Base-by-base conservation (phyloP, 306 rosid species). In the Malus domestica region DNA sequence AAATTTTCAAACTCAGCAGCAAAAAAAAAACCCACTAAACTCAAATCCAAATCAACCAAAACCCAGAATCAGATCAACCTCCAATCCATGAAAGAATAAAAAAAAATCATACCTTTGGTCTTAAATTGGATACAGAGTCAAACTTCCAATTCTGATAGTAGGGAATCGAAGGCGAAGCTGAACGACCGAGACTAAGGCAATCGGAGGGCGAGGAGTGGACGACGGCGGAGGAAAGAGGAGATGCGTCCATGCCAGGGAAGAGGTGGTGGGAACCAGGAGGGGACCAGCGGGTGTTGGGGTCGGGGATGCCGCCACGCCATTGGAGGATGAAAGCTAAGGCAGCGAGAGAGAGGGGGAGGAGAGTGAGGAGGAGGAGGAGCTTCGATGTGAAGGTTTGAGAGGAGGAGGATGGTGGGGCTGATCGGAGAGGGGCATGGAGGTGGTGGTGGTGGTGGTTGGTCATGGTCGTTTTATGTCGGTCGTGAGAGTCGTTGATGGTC, bases 231-330 rank as follows among this genome's bases (percentile, higher is more conserved):
- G 97, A 87, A 75, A 92, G 89, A 4, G 92, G 88, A 20, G 97
- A 92, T 57, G 97, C 25, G 11, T 92, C 99, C 97, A 89, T 92
- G 59, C 99, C 97, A 22, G 99, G 99, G 78, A 95, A 92, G 65
- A 78, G 75, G 74, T 82, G 85, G 66, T 82, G 87, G 59, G 99
- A 86, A 5, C 97, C 96, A 4, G 90, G 91, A 9, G 99, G 96
- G 38, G 92, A 79, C 82, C 91, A 85, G 10, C 89, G 93, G 35
- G 91, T 85, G 63, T 83, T 68, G 16, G 99, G 99, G 83, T 95
- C 97, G 74, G 88, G 80, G 77, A 92, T 62, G 30, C 97, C 97
- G 27, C 99, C 99, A 1, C 99, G 99, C 99, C 99, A 95, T 89
- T 95, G 99, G 81, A 95, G 99, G 55, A 89, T 64, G 80, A 95